These are phyloP conservation scores for Hansenula lynferdii DNA, from an alignment of 1,139 yeast species.

Conservation along the genomic window DNA sequence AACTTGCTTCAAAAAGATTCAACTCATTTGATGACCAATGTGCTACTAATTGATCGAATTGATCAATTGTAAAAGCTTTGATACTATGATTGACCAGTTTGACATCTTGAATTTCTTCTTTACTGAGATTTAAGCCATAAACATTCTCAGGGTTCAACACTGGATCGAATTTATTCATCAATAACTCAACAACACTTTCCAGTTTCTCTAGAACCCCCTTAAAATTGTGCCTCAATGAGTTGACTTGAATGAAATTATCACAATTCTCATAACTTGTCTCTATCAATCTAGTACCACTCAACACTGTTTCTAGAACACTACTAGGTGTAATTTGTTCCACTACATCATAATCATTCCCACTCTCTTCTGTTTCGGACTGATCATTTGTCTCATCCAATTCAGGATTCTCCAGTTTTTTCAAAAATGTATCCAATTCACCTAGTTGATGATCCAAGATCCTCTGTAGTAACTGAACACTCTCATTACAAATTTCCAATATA, in stretches of 20 bases:
- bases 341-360: conserved; percentile 15
- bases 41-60: conserved; percentile 15
- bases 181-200: conserved; percentile 22
- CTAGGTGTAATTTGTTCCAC: conserved; percentile 24
- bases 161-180: conserved; percentile 21
- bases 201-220: conserved; percentile 10
- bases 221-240: conserved; percentile 22
- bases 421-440: conserved; percentile 18
- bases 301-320: conserved; percentile 27
- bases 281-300: conserved; percentile 23
- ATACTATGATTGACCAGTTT: conserved; percentile 8
- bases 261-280: conserved; percentile 23
- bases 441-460: conserved; percentile 18
- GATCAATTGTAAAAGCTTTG: conserved; percentile 8
- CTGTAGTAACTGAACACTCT: conserved; percentile 10
- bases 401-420: conserved; percentile 11
- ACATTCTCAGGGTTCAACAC: conserved; percentile 21
- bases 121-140: conserved; percentile 5
- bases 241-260: conserved; percentile 14
- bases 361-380: conserved; percentile 2
- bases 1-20: conserved; percentile 7
- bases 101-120: conserved; percentile 11
- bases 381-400: conserved; percentile 5
- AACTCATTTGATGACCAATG: conserved; percentile 18
- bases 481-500: conserved; percentile 6